Evolutionary conservation across 2,329 filamentous ascomycete species (phyloP), one percentile per base, ranked within the genome.

Genomic region (Alternaria triticimaculans): DNA sequence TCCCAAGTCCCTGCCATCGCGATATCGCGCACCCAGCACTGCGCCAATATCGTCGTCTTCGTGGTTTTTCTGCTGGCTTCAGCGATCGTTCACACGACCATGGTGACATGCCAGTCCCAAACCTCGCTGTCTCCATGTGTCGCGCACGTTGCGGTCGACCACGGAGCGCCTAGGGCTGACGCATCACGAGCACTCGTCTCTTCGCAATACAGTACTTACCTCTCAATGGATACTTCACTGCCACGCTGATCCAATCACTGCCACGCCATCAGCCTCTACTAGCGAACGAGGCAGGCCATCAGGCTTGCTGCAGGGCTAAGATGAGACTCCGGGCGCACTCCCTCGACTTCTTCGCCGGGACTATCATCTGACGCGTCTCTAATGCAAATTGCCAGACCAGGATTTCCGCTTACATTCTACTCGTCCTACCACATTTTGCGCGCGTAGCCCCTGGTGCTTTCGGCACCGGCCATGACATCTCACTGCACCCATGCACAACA

Each of bases 191-290:
- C 59, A 65, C 58, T 68, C 64, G 64, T 55, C 63, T 72, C 68
- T 70, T 64, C 69, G 72, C 74, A 70, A 73, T 76, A 71, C 76
- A 75, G 76, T 75, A 73, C 76, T 76, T 70, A 67, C 75, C 71
- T 73, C 67, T 65, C 66, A 58, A 68, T 68, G 63, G 64, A 56
- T 69, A 62, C 64, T 71, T 51, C 66, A 63, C 49, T 63, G 65
- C 33, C 21, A 28, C 46, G 46, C 46, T 43, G 23, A 41, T 20
- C 70, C 75, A 76, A 72, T 72, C 63, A 59, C 59, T 53, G 46
- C 43, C 57, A 12, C 54, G 59, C 60, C 55, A 62, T 60, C 63
- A 51, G 62, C 61, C 59, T 64, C 60, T 54, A 58, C 61, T 54
- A 61, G 60, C 58, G 58, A 55, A 61, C 62, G 45, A 62, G 58